phyloP scores from a whole-genome alignment of 192 early-diverging fungal genomes.

The Lobosporangium transversale region DNA sequence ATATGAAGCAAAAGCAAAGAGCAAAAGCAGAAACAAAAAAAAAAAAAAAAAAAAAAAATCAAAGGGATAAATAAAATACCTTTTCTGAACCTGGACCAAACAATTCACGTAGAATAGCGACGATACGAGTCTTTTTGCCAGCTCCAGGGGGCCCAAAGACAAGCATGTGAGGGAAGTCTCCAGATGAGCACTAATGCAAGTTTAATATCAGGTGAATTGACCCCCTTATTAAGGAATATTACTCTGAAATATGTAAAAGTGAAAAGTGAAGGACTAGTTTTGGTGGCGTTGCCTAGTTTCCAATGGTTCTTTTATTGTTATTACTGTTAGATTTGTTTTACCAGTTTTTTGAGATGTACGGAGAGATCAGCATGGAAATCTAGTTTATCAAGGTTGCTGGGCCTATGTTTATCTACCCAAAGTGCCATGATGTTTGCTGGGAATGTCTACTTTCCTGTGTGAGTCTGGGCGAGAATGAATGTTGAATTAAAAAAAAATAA shows the following conservation, averaged over 20 bases:
- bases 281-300: background rate
- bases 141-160: constrained; percentile 97
- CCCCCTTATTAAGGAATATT: too few relatives aligned
- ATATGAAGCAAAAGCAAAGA: too few relatives aligned
- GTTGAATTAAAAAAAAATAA: constrained; percentile 1
- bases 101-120: constrained; percentile 85
- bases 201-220: too few relatives aligned
- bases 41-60: background rate
- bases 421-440: constrained; percentile 63
- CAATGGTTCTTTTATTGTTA: background rate
- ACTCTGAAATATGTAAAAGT: too few relatives aligned
- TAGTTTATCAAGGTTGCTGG: constrained; percentile 82
- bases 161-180: constrained; percentile 94
- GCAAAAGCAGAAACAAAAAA: too few relatives aligned
- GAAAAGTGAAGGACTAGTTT: too few relatives aligned
- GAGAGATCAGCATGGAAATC: constrained; percentile 84
- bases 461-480: background rate
- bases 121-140: constrained; percentile 96
- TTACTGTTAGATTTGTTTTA: constrained; percentile 43
- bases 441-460: too few relatives aligned
- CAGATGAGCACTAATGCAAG: constrained; percentile 61
- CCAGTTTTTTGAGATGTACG: constrained; percentile 78
- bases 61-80: constrained; percentile 53
- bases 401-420: constrained; percentile 97
- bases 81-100: constrained; percentile 93